Evolutionary conservation across 805 yeast species (phyloP).

Genomic region (Candida koratica): DNA sequence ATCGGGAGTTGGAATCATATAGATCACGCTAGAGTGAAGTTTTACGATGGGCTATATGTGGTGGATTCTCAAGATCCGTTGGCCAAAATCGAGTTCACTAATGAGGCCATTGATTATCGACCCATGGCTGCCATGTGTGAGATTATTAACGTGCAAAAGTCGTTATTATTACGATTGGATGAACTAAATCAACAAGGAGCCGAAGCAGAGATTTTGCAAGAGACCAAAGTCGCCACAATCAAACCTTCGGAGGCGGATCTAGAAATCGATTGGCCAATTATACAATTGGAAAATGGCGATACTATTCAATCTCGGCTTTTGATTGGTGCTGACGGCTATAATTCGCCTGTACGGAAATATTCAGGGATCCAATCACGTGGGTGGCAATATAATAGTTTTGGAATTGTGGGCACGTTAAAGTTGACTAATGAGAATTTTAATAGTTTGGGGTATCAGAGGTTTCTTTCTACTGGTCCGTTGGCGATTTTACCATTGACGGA

Average conservation of each 20-base stretch:
- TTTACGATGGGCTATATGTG: constrained; percentile 77
- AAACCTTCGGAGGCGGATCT: constrained; percentile 15
- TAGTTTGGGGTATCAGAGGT: constrained; percentile 88
- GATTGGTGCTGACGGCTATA: constrained; percentile 94
- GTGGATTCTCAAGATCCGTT: constrained; percentile 69
- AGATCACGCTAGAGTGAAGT: constrained; percentile 64
- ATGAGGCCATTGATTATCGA: constrained; percentile 40
- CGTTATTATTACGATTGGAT: constrained; percentile 50
- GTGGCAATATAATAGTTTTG: constrained; percentile 85
- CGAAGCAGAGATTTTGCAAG: constrained; percentile 48
- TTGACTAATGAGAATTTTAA: constrained; percentile 61
- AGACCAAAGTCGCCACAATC: constrained; percentile 63
- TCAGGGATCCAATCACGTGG: constrained; percentile 85
- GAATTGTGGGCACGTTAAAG: constrained; percentile 87
- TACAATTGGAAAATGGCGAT: constrained; percentile 64
- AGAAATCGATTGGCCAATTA: constrained; percentile 68
- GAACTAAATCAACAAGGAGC: constrained; percentile 18
- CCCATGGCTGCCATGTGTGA: constrained; percentile 80
- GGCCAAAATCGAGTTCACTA: constrained; percentile 69
- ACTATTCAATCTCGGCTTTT: constrained; percentile 64
- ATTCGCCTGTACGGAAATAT: constrained; percentile 83
- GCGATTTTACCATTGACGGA: constrained; percentile 88
- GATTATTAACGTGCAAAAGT: constrained; percentile 76
- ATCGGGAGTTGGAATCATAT: constrained; percentile 78
- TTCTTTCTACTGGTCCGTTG: constrained; percentile 85